Conservation (phyloP, 768 basidiomycete species). For the Calocera cornea region DNA sequence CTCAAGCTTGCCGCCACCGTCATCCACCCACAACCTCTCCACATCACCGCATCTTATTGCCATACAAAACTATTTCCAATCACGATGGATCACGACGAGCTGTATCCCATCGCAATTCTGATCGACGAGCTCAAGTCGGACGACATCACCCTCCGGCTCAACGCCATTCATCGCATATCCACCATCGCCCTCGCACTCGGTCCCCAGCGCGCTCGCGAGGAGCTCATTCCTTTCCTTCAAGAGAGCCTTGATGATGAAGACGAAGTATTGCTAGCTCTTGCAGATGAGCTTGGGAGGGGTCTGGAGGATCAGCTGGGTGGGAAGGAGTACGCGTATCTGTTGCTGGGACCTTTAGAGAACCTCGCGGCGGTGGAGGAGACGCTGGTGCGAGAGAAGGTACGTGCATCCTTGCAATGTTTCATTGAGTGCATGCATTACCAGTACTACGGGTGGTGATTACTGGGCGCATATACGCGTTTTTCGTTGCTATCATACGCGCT, state of each 20-base stretch:
- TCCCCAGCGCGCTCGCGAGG: constrained; percentile 84
- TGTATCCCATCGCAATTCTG: constrained; percentile 88
- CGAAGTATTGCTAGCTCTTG: constrained; percentile 87
- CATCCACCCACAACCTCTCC: neutral
- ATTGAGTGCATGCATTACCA: neutral
- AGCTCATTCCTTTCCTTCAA: constrained; percentile 91
- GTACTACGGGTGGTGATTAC: neutral
- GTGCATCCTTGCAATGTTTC: constrained; percentile 11
- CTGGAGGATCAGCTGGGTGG: constrained; percentile 96
- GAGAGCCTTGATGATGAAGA: constrained; percentile 99
- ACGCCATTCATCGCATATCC: constrained; percentile 92
- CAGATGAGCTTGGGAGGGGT: constrained; percentile 83
- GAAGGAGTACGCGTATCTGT: constrained; percentile 65
- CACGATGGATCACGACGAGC: constrained; percentile 29
- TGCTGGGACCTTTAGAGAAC: constrained; percentile 87
- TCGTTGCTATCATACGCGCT: neutral
- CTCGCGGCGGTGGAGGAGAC: constrained; percentile 96
- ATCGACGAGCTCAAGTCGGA: constrained; percentile 98
- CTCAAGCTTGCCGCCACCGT: neutral
- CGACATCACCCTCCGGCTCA: constrained; percentile 88
- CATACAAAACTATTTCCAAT: neutral
- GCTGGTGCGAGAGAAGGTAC: constrained; percentile 90
- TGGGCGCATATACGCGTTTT: neutral
- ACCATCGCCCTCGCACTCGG: constrained; percentile 97
- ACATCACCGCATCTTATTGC: neutral